Conservation (phyloP, 139 green algal genomes). For the Tetraselmis chui region DNA sequence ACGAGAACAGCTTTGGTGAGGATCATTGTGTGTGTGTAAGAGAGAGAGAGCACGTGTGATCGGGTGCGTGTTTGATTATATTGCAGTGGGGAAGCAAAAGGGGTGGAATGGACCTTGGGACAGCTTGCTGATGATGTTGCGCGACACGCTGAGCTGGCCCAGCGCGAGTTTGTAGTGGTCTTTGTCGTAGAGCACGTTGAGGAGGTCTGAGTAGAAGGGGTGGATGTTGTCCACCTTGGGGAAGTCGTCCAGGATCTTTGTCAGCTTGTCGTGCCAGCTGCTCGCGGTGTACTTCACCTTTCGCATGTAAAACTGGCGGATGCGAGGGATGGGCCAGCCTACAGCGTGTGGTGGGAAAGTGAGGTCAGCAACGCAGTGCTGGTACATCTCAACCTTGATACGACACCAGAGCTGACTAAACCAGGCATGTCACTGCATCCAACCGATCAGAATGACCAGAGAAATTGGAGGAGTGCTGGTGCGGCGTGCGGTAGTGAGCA, state of each 20-base stretch:
- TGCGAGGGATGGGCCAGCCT: slow-evolving; percentile 87
- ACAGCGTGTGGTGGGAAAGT: background rate
- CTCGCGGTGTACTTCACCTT: slow-evolving; percentile 67
- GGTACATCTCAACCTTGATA: too few species aligned
- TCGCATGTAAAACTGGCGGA: slow-evolving; percentile 99
- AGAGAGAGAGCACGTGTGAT: too few species aligned
- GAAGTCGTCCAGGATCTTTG: slow-evolving; percentile 93
- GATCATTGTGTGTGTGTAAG: too few species aligned
- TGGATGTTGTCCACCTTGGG: slow-evolving; percentile 98
- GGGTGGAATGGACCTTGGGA: slow-evolving; percentile 59
- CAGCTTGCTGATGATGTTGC: slow-evolving; percentile 90
- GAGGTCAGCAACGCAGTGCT: too few species aligned
- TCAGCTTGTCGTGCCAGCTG: slow-evolving; percentile 92
- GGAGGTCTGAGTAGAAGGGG: slow-evolving; percentile 95
- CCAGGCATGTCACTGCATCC: too few species aligned
- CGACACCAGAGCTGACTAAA: too few species aligned
- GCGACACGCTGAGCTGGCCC: slow-evolving; percentile 89
- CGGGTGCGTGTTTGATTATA: background rate
- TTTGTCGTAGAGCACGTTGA: slow-evolving; percentile 99
- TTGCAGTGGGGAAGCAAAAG: background rate
- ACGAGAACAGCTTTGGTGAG: too few species aligned
- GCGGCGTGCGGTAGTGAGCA: too few species aligned
- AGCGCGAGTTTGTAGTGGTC: slow-evolving; percentile 99
- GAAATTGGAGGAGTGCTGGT: too few species aligned
- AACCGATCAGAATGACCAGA: too few species aligned